Conservation (phyloP, 768 basidiomycete genomes). For the Suillus subalutaceus region DNA sequence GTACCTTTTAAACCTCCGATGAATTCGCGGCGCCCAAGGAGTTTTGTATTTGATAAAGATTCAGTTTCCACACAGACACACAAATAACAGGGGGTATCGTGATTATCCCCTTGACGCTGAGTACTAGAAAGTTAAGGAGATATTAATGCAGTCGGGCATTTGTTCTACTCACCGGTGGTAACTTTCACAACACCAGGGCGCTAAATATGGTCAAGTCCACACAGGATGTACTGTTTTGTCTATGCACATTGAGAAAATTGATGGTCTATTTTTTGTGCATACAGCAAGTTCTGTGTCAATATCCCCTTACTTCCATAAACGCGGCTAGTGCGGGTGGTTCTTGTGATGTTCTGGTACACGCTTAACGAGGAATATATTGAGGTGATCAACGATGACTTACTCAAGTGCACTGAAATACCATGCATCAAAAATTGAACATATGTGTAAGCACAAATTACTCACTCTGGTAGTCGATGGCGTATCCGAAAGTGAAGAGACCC, state of each 20-base stretch:
- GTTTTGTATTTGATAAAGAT: background rate
- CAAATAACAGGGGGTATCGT: background rate
- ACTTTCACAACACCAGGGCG: background rate
- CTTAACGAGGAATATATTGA: slow-evolving; percentile 20
- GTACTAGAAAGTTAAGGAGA: background rate
- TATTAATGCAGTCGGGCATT: background rate
- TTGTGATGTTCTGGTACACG: slow-evolving; percentile 77
- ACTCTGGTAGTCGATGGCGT: slow-evolving; percentile 91
- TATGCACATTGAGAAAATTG: background rate
- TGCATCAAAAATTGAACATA: slow-evolving; percentile 14
- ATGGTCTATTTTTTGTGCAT: slow-evolving; percentile 26
- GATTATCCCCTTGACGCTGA: background rate
- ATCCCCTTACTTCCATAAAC: slow-evolving; percentile 8
- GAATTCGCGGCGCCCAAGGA: background rate
- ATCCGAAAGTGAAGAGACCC: slow-evolving; percentile 75
- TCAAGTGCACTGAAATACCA: slow-evolving; percentile 70
- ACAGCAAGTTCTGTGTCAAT: slow-evolving; percentile 15
- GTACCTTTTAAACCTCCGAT: slow-evolving; percentile 1
- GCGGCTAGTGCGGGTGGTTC: slow-evolving; percentile 77
- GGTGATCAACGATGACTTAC: slow-evolving; percentile 46
- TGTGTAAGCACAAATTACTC: slow-evolving; percentile 37
- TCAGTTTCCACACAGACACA: background rate
- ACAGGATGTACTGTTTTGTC: background rate
- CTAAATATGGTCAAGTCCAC: background rate
- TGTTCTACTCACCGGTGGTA: background rate